Conservation (phyloP, 495 filamentous ascomycete species). For the Lentithecium fluviatile region DNA sequence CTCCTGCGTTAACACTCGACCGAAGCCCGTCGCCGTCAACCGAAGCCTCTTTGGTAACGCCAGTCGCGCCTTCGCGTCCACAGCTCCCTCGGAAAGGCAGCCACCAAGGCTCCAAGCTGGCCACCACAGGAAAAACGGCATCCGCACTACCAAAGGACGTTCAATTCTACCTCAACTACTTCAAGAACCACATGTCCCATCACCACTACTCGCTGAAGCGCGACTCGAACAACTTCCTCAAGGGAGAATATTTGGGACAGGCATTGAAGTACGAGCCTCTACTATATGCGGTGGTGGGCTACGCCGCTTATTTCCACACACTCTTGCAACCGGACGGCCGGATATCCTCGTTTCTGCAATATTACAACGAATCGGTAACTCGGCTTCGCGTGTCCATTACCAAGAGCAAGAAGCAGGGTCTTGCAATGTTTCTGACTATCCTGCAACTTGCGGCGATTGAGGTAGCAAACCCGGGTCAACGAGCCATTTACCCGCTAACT, state of each 20-base stretch:
- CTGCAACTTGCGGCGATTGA: constrained; percentile 91
- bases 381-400: constrained; percentile 70
- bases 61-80: background rate
- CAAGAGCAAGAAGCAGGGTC: constrained; percentile 64
- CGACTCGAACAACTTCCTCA: constrained; percentile 68
- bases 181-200: constrained; percentile 68
- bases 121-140: constrained; percentile 1
- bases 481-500: constrained; percentile 2
- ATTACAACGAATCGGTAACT: constrained; percentile 83
- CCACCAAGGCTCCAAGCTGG: constrained; percentile 30
- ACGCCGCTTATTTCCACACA: constrained; percentile 82
- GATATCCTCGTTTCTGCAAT: constrained; percentile 78
- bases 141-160: constrained; percentile 52
- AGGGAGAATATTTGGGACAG: constrained; percentile 63
- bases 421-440: constrained; percentile 82
- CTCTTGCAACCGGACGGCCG: constrained; percentile 65
- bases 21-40: constrained; percentile 41
- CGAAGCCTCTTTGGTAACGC: constrained; percentile 32
- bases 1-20: constrained; percentile 36
- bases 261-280: constrained; percentile 79
- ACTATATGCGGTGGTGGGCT: constrained; percentile 85
- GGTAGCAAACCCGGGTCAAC: constrained; percentile 52
- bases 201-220: constrained; percentile 78
- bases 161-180: constrained; percentile 76
- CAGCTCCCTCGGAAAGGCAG: constrained; percentile 22